A percentile compares a stretch with the other conserved stretches of the same genome.
phyloP scores from a whole-genome alignment of 257 asterid species.

The Handroanthus guayacan region DNA sequence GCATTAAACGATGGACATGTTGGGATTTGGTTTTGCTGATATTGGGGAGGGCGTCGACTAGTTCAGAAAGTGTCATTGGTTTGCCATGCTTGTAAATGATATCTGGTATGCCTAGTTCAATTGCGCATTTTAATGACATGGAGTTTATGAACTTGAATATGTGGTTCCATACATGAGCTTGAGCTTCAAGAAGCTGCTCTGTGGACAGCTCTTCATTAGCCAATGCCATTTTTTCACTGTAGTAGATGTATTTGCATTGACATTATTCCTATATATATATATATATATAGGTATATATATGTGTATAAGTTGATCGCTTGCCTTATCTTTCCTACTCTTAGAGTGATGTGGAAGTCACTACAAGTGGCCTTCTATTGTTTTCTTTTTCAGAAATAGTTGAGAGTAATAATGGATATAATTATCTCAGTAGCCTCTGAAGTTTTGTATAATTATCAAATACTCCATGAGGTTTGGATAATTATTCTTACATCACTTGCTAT shows the following conservation, averaged over 20 bases:
- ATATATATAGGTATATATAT: too few species aligned
- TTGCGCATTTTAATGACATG: background rate
- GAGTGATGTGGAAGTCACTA: too few species aligned
- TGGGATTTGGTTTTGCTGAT: constrained; percentile 18
- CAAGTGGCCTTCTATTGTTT: too few species aligned
- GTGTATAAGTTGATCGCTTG: too few species aligned
- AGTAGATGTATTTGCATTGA: background rate
- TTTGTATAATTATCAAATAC: too few species aligned
- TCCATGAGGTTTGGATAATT: too few species aligned
- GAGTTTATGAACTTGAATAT: background rate
- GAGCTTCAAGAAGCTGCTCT: constrained; percentile 15
- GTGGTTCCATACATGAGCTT: constrained; percentile 33
- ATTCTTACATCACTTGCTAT: too few species aligned
- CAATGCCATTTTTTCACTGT: background rate
- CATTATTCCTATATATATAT: background rate
- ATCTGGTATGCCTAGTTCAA: constrained; percentile 24
- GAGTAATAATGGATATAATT: too few species aligned
- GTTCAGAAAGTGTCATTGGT: background rate
- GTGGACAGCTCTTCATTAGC: background rate
- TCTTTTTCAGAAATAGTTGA: too few species aligned
- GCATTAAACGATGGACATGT: constrained; percentile 4
- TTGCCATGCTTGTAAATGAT: constrained; percentile 28
- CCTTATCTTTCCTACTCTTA: too few species aligned
- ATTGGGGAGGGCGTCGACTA: constrained; percentile 1
- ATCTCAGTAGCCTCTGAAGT: too few species aligned